A percentile compares a stretch with the other conserved stretches of the same genome.
Conservation (phyloP, 805 yeast species). For the Teunomyces tritomae region DNA sequence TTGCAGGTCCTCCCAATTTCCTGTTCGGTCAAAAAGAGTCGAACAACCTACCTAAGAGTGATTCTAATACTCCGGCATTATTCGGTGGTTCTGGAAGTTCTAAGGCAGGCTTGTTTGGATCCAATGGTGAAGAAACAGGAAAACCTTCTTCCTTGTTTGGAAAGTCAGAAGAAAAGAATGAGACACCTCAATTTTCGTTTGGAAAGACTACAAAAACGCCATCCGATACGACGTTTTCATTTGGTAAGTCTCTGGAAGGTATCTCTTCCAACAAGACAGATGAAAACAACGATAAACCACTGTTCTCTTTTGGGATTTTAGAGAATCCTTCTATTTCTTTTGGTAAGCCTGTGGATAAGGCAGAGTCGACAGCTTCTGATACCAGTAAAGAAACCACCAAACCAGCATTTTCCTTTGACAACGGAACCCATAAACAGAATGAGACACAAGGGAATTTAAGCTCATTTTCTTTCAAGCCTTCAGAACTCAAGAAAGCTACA, state of each 20-base stretch:
- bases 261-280: not conserved
- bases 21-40: not conserved
- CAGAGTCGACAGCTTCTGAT: not conserved
- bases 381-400: not conserved
- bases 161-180: slow-evolving; percentile 9
- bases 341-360: slow-evolving; percentile 14
- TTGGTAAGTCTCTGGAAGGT: not conserved
- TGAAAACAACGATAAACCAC: slow-evolving; percentile 6
- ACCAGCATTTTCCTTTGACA: slow-evolving; percentile 16
- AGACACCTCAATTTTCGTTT: slow-evolving; percentile 7
- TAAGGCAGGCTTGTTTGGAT: not conserved
- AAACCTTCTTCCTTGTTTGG: not conserved
- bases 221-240: not conserved
- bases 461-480: not conserved
- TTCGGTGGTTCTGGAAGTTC: not conserved
- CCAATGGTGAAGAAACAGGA: not conserved
- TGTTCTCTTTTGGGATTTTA: slow-evolving; percentile 18
- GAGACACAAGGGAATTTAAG: not conserved
- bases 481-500: not conserved
- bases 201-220: not conserved
- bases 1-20: slow-evolving; percentile 7
- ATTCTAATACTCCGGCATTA: not conserved
- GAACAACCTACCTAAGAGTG: not conserved
- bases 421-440: not conserved
- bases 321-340: slow-evolving; percentile 10